phyloP scores from a whole-genome alignment of 2,329 filamentous ascomycete species.

The Elsinoe necatrix region DNA sequence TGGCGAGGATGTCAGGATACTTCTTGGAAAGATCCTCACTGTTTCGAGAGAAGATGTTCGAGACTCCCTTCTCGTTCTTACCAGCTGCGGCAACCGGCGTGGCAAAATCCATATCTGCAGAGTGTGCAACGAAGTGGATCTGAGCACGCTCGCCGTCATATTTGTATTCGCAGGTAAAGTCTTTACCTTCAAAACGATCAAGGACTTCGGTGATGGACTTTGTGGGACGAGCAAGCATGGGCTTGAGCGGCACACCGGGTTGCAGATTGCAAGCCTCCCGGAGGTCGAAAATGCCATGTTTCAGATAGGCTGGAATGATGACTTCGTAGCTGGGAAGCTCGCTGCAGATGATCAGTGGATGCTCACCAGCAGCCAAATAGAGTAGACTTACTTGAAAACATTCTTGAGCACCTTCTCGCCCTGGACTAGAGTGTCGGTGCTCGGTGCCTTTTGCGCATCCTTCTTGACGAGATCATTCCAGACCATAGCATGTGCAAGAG shows the following conservation, averaged over 20 bases:
- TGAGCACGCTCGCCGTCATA: constrained; percentile 98
- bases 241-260: constrained; percentile 89
- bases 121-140: constrained; percentile 89
- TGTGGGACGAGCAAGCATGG: constrained; percentile 97
- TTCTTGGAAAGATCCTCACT: constrained; percentile 96
- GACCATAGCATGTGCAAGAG: constrained; percentile 80
- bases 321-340: constrained; percentile 93
- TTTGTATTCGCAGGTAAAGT: constrained; percentile 98
- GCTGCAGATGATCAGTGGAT: constrained; percentile 41
- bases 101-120: constrained; percentile 61
- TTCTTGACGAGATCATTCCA: constrained; percentile 64
- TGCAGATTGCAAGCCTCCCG: constrained; percentile 81
- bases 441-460: constrained; percentile 59
- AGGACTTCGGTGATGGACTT: constrained; percentile 97
- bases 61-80: constrained; percentile 63
- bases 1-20: constrained; percentile 88
- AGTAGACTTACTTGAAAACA: constrained; percentile 63
- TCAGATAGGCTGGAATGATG: constrained; percentile 80
- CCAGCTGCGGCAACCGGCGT: constrained; percentile 49
- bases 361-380: not conserved
- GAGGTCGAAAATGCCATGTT: constrained; percentile 76
- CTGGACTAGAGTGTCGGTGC: constrained; percentile 66
- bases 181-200: constrained; percentile 89
- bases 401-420: constrained; percentile 66
- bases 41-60: constrained; percentile 93